Conservation (phyloP, 805 yeast species). For the Kurtzmaniella fragi region DNA sequence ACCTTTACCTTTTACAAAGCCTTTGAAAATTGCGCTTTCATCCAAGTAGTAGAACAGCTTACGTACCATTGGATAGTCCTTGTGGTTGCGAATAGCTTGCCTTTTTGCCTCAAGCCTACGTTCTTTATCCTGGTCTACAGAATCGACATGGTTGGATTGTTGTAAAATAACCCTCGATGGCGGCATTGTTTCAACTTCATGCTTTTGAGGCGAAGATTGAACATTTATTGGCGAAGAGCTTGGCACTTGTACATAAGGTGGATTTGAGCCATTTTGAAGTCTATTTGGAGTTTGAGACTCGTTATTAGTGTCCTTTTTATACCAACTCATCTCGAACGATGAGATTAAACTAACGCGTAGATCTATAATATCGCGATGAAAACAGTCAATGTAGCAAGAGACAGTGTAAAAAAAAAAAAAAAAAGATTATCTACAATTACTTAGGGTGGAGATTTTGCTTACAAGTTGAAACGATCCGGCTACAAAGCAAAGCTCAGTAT, state of each 20-base stretch:
- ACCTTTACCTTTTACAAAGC: slow-evolving; percentile 39
- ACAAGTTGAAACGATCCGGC: too few species aligned
- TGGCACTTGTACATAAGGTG: slow-evolving; percentile 33
- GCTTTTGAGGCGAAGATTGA: slow-evolving; percentile 19
- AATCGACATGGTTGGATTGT: slow-evolving; percentile 9
- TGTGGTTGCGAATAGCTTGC: slow-evolving; percentile 33
- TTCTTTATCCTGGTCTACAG: slow-evolving; percentile 15
- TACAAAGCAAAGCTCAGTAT: too few species aligned
- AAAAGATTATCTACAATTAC: too few species aligned
- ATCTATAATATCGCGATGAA: neutral
- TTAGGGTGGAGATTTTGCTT: too few species aligned
- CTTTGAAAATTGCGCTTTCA: slow-evolving; percentile 38
- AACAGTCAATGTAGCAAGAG: neutral
- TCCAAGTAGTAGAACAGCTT: slow-evolving; percentile 31
- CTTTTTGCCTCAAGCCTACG: slow-evolving; percentile 28
- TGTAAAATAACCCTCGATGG: slow-evolving; percentile 3
- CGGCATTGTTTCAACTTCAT: slow-evolving; percentile 7
- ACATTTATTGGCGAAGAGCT: slow-evolving; percentile 34
- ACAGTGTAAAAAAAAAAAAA: neutral
- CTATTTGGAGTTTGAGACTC: neutral
- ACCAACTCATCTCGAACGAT: slow-evolving; percentile 4
- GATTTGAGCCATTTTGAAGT: neutral
- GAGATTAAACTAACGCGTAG: neutral
- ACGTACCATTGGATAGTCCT: slow-evolving; percentile 32
- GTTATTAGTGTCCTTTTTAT: neutral